Conservation (phyloP, 345 rosid species). For the Acer campestre region DNA sequence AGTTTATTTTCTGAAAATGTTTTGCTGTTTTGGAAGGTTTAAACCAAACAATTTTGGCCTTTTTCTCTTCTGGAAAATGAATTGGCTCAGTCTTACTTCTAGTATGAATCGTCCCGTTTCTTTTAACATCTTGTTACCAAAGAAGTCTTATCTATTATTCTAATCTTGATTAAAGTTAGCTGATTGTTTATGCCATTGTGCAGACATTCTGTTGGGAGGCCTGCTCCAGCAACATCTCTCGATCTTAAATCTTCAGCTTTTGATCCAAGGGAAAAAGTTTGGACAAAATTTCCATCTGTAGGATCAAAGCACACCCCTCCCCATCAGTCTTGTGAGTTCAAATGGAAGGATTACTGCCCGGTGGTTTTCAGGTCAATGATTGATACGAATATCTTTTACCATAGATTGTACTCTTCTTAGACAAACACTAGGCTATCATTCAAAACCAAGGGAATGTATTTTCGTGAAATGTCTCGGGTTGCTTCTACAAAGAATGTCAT, state of each 20-base stretch:
- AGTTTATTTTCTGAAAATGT: too few species aligned
- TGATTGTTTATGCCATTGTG: slow-evolving; percentile 14
- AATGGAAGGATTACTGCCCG: slow-evolving; percentile 98
- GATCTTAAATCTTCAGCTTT: slow-evolving; percentile 90
- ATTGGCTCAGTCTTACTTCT: neutral
- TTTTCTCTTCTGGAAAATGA: too few species aligned
- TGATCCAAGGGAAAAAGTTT: slow-evolving; percentile 91
- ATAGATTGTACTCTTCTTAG: neutral
- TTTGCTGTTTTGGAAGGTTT: neutral
- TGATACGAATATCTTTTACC: neutral
- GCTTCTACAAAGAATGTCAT: neutral
- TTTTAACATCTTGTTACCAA: neutral
- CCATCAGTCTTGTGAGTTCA: slow-evolving; percentile 87
- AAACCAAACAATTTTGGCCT: neutral
- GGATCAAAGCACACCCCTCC: slow-evolving; percentile 97
- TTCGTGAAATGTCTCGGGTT: neutral
- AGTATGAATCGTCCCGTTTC: neutral
- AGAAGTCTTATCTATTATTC: neutral
- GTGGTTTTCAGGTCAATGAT: slow-evolving; percentile 83
- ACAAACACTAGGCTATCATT: neutral
- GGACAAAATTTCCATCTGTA: slow-evolving; percentile 95
- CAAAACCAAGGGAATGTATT: too few species aligned
- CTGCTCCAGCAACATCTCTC: slow-evolving; percentile 83
- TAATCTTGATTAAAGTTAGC: neutral
- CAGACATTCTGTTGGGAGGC: slow-evolving; percentile 95